Evolutionary conservation across 2,329 filamentous ascomycete species (phyloP), one percentile per base, ranked within the genome.

Genomic region (Fusarium clavum): DNA sequence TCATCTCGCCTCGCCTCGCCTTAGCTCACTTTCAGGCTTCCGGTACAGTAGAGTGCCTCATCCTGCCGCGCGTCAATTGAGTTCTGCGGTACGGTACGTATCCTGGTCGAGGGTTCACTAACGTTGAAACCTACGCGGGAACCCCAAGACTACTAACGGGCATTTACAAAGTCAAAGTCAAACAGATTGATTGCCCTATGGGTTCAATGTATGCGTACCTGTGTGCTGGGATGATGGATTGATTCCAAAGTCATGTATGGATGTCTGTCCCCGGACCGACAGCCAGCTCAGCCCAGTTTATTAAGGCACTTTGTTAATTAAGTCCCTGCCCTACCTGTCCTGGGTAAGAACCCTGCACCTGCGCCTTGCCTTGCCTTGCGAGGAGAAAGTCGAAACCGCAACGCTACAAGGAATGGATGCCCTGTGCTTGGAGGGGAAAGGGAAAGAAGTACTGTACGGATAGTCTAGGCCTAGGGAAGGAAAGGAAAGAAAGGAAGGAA

Each of bases 41-140:
- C 34, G 18, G 34, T 38, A 38, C 18, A 38, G 34, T n/a, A 38
- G 34, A 38, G 32, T 65, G 41, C 61, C 61, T 65, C 64, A 65
- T 60, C 53, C 61, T 65, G 62, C 62, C 62, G 62, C 62, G 62
- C 62, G 62, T 65, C 62, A 65, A 65, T 64, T 65, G 61, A 65
- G 62, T 65, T 65, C 46, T 38, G 48, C 30, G 30, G n/a, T 49
- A 32, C 47, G 30, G 48, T 22, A 51, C 30, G 16, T 38, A 38
- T 38, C 30, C 32, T 51, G 32, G 48, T 51, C 47, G 34, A 38
- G 34, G 34, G 34, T n/a, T 38, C 34, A 38, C 34, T 38, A 38
- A 38, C 34, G 34, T 38, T 38, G 34, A 38, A 38, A 38, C 18
- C 34, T 38, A 38, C 34, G 10, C 34, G 34, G 34, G 34, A 38